Base-by-base conservation (phyloP, 352 stramenopile species). In the Globisporangium ultimum region DNA sequence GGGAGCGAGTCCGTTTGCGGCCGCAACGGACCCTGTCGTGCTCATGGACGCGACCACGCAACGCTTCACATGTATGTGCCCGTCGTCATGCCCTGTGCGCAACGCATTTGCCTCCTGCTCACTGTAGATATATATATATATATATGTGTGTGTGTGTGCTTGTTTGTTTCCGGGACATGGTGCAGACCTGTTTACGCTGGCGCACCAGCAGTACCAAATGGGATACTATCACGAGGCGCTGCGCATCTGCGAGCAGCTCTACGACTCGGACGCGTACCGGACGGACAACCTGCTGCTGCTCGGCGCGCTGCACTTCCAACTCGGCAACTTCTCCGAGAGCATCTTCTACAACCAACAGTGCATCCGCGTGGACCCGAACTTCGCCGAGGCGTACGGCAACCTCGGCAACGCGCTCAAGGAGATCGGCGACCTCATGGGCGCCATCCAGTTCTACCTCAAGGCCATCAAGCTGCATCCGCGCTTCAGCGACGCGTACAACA, bases 291-390 rank as follows among this genome's bases (percentile, higher is more conserved):
- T 98, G 21, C 68, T 98, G 49, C 81, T 98, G 20, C 72, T 98
- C 3, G 93, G 93, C 13, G 95, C 95, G 22, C 66, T 97, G 40
- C 93, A 98, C 68, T 98, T 98, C 60, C 92, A 98, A 60, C 73
- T 98, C 0, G 81, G 88, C 18, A 96, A 98, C 68, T 89, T 96
- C 50, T 86, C 74, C 9, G 91, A 98, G 60, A 86, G 77, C 60
- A 96, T 98, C 50, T 98, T 97, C 64, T 98, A 97, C 82, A 98
- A 98, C 66, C 89, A 98, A 67, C 90, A 97, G 60, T 94, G 84
- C 61, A 96, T 98, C 53, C 81, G 88, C 45, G 80, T 98, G 57
- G 90, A 97, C 38, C 91, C 91, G 3, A 76, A 88, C 61, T 97
- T 97, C 62, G 91, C 91, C 20, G 93, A 98, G 55, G 95, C 93